A percentile compares a stretch with the other conserved stretches of the same genome.
Evolutionary conservation across 768 basidiomycete genomes (phyloP).

Genomic region (Dendrothele bispora): DNA sequence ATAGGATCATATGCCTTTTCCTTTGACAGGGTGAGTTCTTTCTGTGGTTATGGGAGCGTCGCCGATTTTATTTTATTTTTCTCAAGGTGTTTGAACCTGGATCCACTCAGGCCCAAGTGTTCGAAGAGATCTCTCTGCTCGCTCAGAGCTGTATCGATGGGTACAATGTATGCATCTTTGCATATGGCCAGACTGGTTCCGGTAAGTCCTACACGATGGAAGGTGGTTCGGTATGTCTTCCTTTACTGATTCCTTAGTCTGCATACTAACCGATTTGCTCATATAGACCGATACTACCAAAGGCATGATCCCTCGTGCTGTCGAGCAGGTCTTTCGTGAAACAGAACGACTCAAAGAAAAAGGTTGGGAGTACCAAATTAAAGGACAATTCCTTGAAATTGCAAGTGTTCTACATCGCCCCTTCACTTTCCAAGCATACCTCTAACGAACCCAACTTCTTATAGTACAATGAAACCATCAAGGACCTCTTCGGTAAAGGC

Average conservation of each 20-base stretch:
- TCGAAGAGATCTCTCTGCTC: slow-evolving; percentile 88
- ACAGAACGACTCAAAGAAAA: slow-evolving; percentile 70
- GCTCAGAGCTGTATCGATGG: slow-evolving; percentile 90
- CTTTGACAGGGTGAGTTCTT: slow-evolving; percentile 70
- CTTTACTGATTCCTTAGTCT: neutral
- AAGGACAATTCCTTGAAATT: slow-evolving; percentile 95
- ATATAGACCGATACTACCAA: slow-evolving; percentile 57
- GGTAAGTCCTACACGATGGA: slow-evolving; percentile 94
- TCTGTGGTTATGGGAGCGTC: no score
- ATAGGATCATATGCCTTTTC: slow-evolving; percentile 77
- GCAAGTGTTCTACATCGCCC: slow-evolving; percentile 53
- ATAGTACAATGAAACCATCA: slow-evolving; percentile 96
- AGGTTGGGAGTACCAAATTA: slow-evolving; percentile 89
- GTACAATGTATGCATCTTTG: slow-evolving; percentile 94
- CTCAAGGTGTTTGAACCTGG: slow-evolving; percentile 85
- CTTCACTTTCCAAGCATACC: no score
- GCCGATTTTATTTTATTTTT: no score
- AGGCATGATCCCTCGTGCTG: slow-evolving; percentile 94
- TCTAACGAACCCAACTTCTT: no score
- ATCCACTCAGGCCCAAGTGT: slow-evolving; percentile 79
- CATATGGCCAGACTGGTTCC: slow-evolving; percentile 92
- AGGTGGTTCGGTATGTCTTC: slow-evolving; percentile 66
- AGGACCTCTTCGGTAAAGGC: slow-evolving; percentile 81
- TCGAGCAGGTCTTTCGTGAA: slow-evolving; percentile 83
- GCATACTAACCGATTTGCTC: neutral